Percentiles rank a stretch among this genome's conserved stretches.
Conservation (phyloP, 805 yeast genomes). For the Torulaspora indica region DNA sequence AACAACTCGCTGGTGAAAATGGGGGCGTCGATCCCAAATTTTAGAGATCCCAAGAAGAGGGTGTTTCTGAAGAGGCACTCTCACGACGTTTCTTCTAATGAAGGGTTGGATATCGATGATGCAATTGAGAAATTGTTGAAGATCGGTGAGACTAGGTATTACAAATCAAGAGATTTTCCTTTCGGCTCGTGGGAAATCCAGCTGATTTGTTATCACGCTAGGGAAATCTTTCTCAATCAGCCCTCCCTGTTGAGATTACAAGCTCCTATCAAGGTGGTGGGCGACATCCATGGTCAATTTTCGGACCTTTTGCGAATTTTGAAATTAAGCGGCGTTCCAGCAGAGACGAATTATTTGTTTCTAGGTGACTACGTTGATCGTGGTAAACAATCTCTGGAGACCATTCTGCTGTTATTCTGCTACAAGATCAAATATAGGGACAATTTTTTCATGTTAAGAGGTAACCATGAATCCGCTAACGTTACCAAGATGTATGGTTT, state of each 20-base stretch:
- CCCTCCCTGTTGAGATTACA: constrained; percentile 62
- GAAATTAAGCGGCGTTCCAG: constrained; percentile 94
- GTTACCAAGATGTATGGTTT: constrained; percentile 96
- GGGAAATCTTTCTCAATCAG: constrained; percentile 57
- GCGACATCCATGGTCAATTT: constrained; percentile 96
- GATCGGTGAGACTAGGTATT: constrained; percentile 43
- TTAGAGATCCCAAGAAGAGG: constrained; percentile 14
- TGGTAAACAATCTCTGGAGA: constrained; percentile 93
- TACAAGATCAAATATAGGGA: constrained; percentile 95
- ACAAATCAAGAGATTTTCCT: constrained; percentile 41
- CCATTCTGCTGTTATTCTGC: constrained; percentile 79
- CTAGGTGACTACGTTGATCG: constrained; percentile 97
- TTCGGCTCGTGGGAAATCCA: constrained; percentile 52
- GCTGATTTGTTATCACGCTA: constrained; percentile 51
- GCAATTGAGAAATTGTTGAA: constrained; percentile 57
- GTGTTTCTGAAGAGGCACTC: constrained; percentile 31
- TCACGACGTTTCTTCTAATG: constrained; percentile 28
- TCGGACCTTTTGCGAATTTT: constrained; percentile 85
- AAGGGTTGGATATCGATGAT: constrained; percentile 50
- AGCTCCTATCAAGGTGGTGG: constrained; percentile 78
- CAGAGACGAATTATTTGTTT: constrained; percentile 84
- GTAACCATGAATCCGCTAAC: constrained; percentile 96
- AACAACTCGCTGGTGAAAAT: constrained; percentile 3
- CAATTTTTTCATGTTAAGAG: constrained; percentile 86
- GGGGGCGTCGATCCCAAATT: constrained; percentile 18